These are phyloP conservation scores for Fusarium sp. DNA, from an alignment of 2,329 filamentous ascomycete species.

Conservation along the genomic window DNA sequence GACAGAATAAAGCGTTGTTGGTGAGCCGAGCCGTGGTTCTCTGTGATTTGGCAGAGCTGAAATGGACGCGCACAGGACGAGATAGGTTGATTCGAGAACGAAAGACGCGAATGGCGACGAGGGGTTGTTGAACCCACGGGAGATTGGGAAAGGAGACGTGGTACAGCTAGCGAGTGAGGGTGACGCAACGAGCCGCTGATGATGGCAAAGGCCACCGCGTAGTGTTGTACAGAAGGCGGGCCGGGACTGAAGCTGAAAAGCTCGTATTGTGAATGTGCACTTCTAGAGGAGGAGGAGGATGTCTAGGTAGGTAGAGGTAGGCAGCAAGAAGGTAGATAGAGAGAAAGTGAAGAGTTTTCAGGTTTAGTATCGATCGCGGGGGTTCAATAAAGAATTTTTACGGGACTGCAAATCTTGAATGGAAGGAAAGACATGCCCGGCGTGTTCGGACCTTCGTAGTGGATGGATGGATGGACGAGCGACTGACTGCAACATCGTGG, in stretches of 20 bases:
- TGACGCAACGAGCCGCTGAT: constrained; percentile 19
- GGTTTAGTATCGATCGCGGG: neutral
- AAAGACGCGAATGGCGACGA: neutral
- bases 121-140: neutral
- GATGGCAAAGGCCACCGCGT: constrained; percentile 3
- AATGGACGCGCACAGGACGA: neutral
- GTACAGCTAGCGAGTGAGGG: constrained; percentile 16
- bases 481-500: constrained; percentile 3
- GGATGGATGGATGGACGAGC: constrained; percentile 1
- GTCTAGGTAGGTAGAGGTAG: neutral
- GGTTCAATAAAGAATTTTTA: constrained; percentile 2
- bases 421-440: constrained; percentile 1
- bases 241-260: constrained; percentile 10
- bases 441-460: neutral
- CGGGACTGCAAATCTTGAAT: constrained; percentile 2
- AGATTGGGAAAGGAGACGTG: constrained; percentile 8
- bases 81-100: neutral
- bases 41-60: neutral
- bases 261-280: neutral
- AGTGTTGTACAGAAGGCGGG: constrained; percentile 17
- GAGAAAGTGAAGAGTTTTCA: neutral
- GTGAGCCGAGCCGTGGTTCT: neutral
- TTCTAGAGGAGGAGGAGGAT: neutral
- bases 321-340: neutral
- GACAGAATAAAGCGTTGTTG: neutral